A percentile compares a stretch with the other conserved stretches of the same genome.
These are phyloP conservation scores for Ogataea zsoltii DNA, from an alignment of 805 yeast genomes.

Conservation along the genomic window DNA sequence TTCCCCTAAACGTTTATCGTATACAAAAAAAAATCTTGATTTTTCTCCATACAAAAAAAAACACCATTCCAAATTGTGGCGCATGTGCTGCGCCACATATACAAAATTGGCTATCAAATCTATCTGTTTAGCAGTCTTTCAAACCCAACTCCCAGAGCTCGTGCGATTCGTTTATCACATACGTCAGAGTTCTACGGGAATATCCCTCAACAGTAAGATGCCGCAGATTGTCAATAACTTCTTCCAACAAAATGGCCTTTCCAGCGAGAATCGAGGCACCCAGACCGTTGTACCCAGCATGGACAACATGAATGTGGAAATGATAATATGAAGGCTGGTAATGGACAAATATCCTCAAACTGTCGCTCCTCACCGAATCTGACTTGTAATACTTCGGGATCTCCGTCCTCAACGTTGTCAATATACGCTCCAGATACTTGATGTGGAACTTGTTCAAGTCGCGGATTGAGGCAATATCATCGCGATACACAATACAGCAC, in stretches of 20 bases:
- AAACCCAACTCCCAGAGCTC: constrained; percentile 56
- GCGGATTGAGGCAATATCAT: constrained; percentile 70
- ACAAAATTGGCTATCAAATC: neutral
- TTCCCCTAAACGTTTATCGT: no score
- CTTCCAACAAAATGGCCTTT: constrained; percentile 79
- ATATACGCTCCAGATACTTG: constrained; percentile 53
- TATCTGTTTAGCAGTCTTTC: neutral
- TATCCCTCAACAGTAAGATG: constrained; percentile 59
- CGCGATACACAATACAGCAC: constrained; percentile 70
- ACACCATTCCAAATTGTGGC: neutral
- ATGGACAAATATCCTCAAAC: constrained; percentile 79
- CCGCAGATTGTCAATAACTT: constrained; percentile 70
- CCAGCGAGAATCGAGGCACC: constrained; percentile 73
- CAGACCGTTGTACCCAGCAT: constrained; percentile 65
- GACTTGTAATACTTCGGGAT: constrained; percentile 45
- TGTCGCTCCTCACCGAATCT: constrained; percentile 46
- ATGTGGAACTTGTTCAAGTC: constrained; percentile 65
- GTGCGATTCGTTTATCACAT: constrained; percentile 74
- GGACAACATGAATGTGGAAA: constrained; percentile 89
- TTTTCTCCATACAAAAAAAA: neutral
- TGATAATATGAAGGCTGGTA: constrained; percentile 97
- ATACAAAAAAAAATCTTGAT: neutral
- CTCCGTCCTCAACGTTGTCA: constrained; percentile 44
- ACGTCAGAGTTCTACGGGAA: constrained; percentile 56
- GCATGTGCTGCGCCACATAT: neutral